Base-by-base conservation (phyloP, 768 basidiomycete genomes). In the Pleurotus eryngii region DNA sequence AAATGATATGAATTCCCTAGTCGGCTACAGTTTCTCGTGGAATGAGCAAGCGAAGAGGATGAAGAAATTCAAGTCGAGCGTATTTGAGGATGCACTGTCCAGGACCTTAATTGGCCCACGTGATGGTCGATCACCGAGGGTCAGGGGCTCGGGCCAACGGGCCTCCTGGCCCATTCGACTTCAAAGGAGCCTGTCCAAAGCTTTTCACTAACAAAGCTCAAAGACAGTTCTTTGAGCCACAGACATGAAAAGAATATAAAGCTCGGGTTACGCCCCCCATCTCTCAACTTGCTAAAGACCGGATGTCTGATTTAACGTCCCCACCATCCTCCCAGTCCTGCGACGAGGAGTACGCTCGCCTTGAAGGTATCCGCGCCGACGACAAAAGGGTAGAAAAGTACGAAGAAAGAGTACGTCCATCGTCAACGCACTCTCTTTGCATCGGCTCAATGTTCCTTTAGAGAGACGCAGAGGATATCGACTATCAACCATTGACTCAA, bases 81-180 rank as follows among this genome's bases (percentile, higher is more conserved):
- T 27, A 14, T 22, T 47, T 27, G 27, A n/a, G 42, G n/a, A 45
- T 22, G 20, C n/a, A 45, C n/a, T 22, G 42, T 45, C 8, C 42
- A 45, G 42, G 42, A 35, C 49, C 37, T 50, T 38, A 27, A 50
- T 50, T 50, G 49, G 30, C 49, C 20, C 42, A 45, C 42, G 42
- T 45, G 42, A 45, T 50, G 27, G 26, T 50, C 49, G 27, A 50
- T 50, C 49, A 15, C 18, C 17, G 15, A 17, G 18, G 12, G 22
- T 50, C 30, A 45, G 42, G 42, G 20, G 42, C 30, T 35, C 30
- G 30, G 30, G 30, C 30, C 5, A 35, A 35, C 30, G 30, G 30
- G 9, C 30, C 30, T 35, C 8, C 30, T 9, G 8, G 8, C 9
- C 30, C 42, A n/a, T 45, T 45, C 20, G n/a, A 45, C n/a, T 22